phyloP scores from a whole-genome alignment of 768 basidiomycete species.

The Agaricus sinodeliciosus region DNA sequence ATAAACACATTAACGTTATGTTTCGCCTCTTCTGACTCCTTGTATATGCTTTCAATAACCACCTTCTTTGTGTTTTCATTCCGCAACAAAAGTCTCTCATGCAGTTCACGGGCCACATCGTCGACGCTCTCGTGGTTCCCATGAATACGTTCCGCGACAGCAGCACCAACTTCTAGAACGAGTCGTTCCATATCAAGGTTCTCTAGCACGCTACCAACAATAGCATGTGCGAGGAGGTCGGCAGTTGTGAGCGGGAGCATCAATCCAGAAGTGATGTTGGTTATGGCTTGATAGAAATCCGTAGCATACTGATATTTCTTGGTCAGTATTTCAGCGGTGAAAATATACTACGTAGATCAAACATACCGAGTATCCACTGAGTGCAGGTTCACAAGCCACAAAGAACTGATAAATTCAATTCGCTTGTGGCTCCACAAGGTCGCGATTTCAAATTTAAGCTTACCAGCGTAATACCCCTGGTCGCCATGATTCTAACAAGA shows the following conservation, averaged over 20 bases:
- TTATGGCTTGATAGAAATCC: constrained; percentile 93
- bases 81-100: constrained; percentile 82
- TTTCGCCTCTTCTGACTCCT: constrained; percentile 78
- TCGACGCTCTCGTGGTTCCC: constrained; percentile 95
- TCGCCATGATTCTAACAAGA: constrained; percentile 84
- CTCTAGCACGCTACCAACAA: constrained; percentile 93
- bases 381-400: constrained; percentile 96
- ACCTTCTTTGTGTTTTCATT: constrained; percentile 98
- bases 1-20: constrained; percentile 89
- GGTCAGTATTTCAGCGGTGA: not conserved
- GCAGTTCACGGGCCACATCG: constrained; percentile 90
- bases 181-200: constrained; percentile 98
- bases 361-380: constrained; percentile 85
- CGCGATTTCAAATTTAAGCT: constrained; percentile 18
- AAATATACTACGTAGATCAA: not conserved
- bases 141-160: constrained; percentile 87
- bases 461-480: constrained; percentile 85
- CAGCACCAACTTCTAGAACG: constrained; percentile 89
- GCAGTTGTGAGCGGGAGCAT: constrained; percentile 97
- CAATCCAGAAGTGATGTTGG: constrained; percentile 86
- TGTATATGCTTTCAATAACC: constrained; percentile 94
- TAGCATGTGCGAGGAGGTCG: constrained; percentile 89
- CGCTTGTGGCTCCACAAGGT: constrained; percentile 6
- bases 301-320: constrained; percentile 61
- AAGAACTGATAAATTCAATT: constrained; percentile 62